These are phyloP conservation scores for Juncus effusus DNA, from an alignment of 176 grass and related monocot genomes.

Conservation along the genomic window DNA sequence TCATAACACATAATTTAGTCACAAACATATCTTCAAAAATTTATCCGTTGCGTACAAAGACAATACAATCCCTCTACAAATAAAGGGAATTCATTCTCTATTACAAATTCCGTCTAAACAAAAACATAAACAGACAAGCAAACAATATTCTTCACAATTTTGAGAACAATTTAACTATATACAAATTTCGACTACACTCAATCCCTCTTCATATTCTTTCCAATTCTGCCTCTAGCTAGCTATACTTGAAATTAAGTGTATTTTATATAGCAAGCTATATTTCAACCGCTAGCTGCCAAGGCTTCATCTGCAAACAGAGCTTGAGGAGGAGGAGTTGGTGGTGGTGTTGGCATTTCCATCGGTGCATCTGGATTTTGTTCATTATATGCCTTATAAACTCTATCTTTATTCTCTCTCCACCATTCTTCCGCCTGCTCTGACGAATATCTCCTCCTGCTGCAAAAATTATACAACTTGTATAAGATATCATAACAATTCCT, in stretches of 20 bases:
- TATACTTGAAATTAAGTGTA: constrained; percentile 3
- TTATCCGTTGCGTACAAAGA: no score
- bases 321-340: not conserved
- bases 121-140: no score
- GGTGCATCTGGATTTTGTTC: constrained; percentile 22
- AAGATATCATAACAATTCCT: not conserved
- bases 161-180: constrained; percentile 8
- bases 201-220: not conserved
- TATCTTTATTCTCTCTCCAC: constrained; percentile 81
- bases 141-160: no score
- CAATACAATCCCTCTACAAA: no score
- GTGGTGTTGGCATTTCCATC: not conserved
- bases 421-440: constrained; percentile 69
- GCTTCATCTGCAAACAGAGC: not conserved
- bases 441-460: constrained; percentile 70
- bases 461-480: constrained; percentile 6
- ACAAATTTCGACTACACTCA: not conserved
- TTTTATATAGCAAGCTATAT: not conserved
- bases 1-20: no score
- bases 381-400: constrained; percentile 52
- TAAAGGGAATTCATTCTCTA: no score
- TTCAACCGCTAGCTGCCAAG: not conserved
- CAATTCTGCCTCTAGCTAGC: constrained; percentile 7
- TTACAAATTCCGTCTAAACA: no score
- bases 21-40: no score